Base-by-base conservation (phyloP, 148 eudicot species). In the Limonium bicolor region DNA sequence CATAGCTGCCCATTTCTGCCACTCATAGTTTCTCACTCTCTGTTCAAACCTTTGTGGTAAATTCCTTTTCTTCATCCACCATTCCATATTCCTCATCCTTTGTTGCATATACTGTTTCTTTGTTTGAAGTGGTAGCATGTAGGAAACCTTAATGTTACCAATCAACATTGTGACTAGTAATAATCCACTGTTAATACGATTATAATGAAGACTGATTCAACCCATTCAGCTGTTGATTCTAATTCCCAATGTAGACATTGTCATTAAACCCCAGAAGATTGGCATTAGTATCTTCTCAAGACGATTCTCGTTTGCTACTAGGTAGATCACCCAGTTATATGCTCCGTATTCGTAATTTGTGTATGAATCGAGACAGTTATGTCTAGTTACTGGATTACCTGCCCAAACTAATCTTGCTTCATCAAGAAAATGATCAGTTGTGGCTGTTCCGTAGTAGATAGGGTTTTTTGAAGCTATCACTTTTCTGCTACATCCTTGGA, bases 1-100 rank as follows among this genome's bases (percentile, higher is more conserved):
- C 95, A 78, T 90, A 0, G 99, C 95, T 0, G 99, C 99, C 99
- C 99, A 90, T 0, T 87, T 59, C 39, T 85, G 99, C 61, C 99
- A 63, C 44, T 85, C 93, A 24, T 80, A 90, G 56, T 73, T 81
- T 16, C 99, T 58, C 3, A 85, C 95, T 50, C 99, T 78, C 51
- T 84, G 95, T 65, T 62, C 71, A 52, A 78, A 67, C 3, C 40
- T 45, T 6, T 21, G 54, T 4, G 99, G 95, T 54, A 90, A 29
- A 20, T 70, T 75, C 31, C 99, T 64, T 56, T 60, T 80, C 17
- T 76, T 67, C 97, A 90, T 90, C 97, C 97, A 90, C 97, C 93
- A 80, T 54, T 90, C 99, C 51, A 85, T 65, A 51, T 78, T 90
- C 55, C 99, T 74, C 99, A 80, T 80, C 61, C 82, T 81, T 38